Percentiles rank a stretch among this genome's conserved stretches.
These are phyloP conservation scores for Coleophoma crateriformis DNA, from an alignment of 2,329 filamentous ascomycete genomes.

Conservation along the genomic window DNA sequence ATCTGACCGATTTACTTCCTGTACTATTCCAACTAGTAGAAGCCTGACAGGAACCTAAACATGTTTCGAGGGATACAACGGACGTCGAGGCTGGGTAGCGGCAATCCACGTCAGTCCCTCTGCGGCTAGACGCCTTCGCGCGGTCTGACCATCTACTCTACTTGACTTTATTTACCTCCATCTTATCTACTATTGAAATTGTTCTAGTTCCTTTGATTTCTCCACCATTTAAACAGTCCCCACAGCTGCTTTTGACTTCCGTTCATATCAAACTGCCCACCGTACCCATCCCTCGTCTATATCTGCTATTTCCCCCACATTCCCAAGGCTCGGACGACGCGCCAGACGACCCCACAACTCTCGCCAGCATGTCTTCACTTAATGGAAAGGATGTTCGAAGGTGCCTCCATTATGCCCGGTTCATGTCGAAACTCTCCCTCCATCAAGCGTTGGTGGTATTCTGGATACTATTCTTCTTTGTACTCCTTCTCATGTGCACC, in stretches of 20 bases:
- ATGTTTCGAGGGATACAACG: too few relatives aligned
- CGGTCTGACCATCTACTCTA: not conserved
- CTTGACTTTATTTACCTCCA: not conserved
- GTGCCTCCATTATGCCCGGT: slow-evolving; percentile 37
- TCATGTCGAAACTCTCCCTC: slow-evolving; percentile 35
- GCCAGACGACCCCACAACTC: not conserved
- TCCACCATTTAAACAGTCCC: not conserved
- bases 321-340: not conserved
- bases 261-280: not conserved
- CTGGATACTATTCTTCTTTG: slow-evolving; percentile 39
- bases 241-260: not conserved
- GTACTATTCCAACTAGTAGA: too few relatives aligned
- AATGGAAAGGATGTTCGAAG: slow-evolving; percentile 22
- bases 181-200: not conserved
- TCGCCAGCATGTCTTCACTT: slow-evolving; percentile 28
- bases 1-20: too few relatives aligned
- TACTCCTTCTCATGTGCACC: slow-evolving; percentile 37
- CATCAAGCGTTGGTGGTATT: slow-evolving; percentile 40
- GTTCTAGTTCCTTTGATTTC: not conserved
- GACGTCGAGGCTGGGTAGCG: too few relatives aligned
- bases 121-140: too few relatives aligned
- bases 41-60: too few relatives aligned
- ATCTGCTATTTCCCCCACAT: not conserved
- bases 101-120: too few relatives aligned
- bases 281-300: not conserved